Evolutionary conservation across 2,329 filamentous ascomycete genomes (phyloP).

Genomic region (Lojkania enalia): DNA sequence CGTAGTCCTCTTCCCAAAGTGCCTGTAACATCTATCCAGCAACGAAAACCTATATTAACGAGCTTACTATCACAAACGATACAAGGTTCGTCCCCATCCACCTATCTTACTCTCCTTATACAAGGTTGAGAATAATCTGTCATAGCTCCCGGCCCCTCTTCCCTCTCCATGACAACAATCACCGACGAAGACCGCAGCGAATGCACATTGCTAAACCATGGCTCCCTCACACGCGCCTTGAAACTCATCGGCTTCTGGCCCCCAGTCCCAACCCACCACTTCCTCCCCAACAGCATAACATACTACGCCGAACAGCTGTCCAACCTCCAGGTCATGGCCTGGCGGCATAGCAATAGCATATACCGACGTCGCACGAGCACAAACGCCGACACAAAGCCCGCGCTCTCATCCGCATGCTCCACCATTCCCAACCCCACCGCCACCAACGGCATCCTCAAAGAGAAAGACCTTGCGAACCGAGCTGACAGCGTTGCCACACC

Average conservation of each 20-base stretch:
- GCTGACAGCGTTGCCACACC: no score
- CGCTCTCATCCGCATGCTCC: no score
- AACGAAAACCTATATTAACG: background rate
- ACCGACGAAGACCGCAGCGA: background rate
- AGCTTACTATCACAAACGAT: background rate
- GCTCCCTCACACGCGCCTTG: constrained; percentile 13
- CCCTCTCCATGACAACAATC: background rate
- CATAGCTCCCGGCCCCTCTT: background rate
- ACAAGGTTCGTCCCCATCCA: background rate
- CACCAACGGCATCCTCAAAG: no score
- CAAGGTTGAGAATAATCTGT: background rate
- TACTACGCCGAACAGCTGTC: background rate
- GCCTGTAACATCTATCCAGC: background rate
- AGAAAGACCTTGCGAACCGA: no score
- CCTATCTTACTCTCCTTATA: no score
- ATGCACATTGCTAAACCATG: constrained; percentile 18
- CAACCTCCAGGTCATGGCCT: background rate
- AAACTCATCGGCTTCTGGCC: constrained; percentile 14
- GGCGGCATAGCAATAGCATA: constrained; percentile 3
- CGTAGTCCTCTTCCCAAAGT: no score
- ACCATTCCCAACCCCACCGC: no score
- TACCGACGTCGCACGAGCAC: background rate
- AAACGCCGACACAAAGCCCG: constrained; percentile 9
- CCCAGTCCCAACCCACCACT: background rate
- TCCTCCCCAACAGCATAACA: background rate